Conservation (phyloP, 2,329 filamentous ascomycete species). For the Lasiodiplodia citricola region DNA sequence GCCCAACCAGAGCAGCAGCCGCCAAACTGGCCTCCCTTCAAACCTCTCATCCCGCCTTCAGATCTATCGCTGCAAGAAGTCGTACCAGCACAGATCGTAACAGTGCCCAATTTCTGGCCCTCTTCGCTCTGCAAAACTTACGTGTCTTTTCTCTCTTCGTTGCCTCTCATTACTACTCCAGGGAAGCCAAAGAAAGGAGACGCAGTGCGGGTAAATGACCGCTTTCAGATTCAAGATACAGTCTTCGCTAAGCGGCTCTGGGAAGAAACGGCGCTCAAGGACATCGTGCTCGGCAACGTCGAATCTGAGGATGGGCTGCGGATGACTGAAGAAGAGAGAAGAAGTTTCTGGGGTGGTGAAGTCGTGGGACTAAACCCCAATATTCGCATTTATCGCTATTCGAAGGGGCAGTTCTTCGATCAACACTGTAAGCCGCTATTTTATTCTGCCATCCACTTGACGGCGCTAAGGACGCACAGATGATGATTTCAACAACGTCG, state of each 20-base stretch:
- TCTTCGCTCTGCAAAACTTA: constrained; percentile 76
- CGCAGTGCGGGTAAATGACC: constrained; percentile 85
- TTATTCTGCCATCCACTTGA: too few species aligned
- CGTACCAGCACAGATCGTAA: constrained; percentile 70
- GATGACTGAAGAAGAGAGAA: constrained; percentile 39
- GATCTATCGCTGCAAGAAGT: constrained; percentile 66
- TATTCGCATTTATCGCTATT: constrained; percentile 88
- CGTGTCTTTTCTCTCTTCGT: constrained; percentile 70
- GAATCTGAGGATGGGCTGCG: constrained; percentile 37
- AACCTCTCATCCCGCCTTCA: constrained; percentile 68
- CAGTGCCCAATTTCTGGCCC: constrained; percentile 77
- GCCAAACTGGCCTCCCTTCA: constrained; percentile 74
- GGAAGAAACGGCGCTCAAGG: constrained; percentile 75
- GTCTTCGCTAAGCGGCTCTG: constrained; percentile 77
- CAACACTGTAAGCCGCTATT: constrained; percentile 75
- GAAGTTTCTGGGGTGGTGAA: constrained; percentile 73
- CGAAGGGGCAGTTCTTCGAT: constrained; percentile 86
- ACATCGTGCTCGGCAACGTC: constrained; percentile 52
- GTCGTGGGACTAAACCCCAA: constrained; percentile 86
- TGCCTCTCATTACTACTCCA: constrained; percentile 79
- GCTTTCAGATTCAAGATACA: constrained; percentile 80
- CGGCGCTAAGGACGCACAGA: constrained; percentile 59
- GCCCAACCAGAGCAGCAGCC: constrained; percentile 30
- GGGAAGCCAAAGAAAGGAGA: constrained; percentile 79
- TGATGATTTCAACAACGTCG: constrained; percentile 82